Evolutionary conservation across 108 stramenopile species (phyloP).

Genomic region (Pseudonitzschia multistriata): DNA sequence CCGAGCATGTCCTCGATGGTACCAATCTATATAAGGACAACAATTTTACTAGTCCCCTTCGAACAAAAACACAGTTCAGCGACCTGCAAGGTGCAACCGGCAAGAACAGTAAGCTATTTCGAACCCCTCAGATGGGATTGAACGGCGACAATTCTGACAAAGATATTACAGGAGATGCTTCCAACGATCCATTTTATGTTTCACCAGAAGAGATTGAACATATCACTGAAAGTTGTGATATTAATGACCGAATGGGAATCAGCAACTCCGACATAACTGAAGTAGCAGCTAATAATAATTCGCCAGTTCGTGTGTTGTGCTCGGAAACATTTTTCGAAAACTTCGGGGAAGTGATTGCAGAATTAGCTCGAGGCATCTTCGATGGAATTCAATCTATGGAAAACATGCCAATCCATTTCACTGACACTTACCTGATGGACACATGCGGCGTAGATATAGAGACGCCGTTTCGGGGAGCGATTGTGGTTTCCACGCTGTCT

Average conservation of each 20-base stretch:
- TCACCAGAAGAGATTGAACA: conserved; percentile 8
- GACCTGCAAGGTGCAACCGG: no score
- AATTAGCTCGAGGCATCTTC: conserved; percentile 38
- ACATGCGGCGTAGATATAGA: conserved; percentile 62
- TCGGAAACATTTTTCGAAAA: conserved; percentile 65
- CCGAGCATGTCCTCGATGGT: not conserved
- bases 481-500: conserved; percentile 51
- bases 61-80: no score
- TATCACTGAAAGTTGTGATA: not conserved
- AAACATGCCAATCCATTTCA: conserved; percentile 13
- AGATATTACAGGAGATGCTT: no score
- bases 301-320: conserved; percentile 48
- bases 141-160: no score
- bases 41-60: not conserved
- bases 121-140: not conserved
- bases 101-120: no score
- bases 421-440: conserved; percentile 59
- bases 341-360: conserved; percentile 46
- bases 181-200: conserved; percentile 14
- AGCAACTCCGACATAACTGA: not conserved
- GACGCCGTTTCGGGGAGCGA: conserved; percentile 34
- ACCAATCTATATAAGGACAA: not conserved
- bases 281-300: not conserved
- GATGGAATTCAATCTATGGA: not conserved
- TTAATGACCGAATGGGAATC: not conserved